Base-by-base conservation (phyloP, 129 eudicot genomes). In the Mikania micrantha region DNA sequence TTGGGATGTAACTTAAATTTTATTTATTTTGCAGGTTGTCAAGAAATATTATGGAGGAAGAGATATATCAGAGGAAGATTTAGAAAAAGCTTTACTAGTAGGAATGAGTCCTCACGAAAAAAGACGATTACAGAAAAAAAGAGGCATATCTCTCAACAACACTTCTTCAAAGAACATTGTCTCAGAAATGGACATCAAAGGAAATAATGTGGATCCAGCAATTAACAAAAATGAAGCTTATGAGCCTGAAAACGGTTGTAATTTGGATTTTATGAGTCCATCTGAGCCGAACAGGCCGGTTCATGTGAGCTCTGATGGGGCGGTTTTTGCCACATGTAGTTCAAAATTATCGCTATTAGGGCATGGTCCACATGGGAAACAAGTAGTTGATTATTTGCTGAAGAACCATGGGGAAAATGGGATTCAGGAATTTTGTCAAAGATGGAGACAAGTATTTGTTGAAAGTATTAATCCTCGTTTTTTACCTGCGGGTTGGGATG, bases 401-500 rank as follows among this genome's bases (percentile, higher is more conserved):
- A 83, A 83, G 70, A 83, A 86, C 53, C 64, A 84, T 58, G 97
- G 99, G 24, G 99, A 94, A 53, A 88, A 86, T 47, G 99, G 99
- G 60, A 72, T 94, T 64, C 85, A 79, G 22, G 81, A 86, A 28
- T 89, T 94, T 89, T 94, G 99, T 63, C 96, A 89, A 77, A 93
- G 95, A 79, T 94, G 96, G 96, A 84, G 95, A 74, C 93, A 84
- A 70, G 90, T 94, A 24, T 89, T 94, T 79, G 95, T 89, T 64
- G 96, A 86, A 78, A 77, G 97, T 28, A 74, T 94, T 24, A 82
- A 83, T 76, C 99, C 99, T 56, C 90, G 87, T 9, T 84, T 80
- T 77, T 84, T 94, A 76, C 97, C 99, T 53, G 95, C 60, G 38
- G 99, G 99, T 28, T 94, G 99, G 99, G 99, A 94, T 76, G 87